phyloP scores from a whole-genome alignment of 2,329 filamentous ascomycete species.

The Diplodia intermedia region DNA sequence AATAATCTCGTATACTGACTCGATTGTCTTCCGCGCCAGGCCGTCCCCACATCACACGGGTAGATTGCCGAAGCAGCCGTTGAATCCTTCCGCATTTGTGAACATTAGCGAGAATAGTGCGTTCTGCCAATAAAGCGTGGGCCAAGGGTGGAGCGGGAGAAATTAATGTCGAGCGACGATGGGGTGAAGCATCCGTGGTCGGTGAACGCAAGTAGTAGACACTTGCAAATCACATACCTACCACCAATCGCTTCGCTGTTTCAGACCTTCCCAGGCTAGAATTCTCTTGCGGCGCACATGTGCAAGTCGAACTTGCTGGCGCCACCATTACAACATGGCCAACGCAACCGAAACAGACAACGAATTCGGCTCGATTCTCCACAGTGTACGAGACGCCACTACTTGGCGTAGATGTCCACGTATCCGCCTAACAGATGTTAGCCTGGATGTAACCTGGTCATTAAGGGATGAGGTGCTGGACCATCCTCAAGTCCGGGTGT shows the following conservation, averaged over 20 bases:
- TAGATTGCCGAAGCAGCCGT: neutral
- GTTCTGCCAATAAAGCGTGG: neutral
- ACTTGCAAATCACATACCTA: neutral
- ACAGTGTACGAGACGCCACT: too few species aligned
- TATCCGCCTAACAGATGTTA: too few species aligned
- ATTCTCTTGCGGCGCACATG: neutral
- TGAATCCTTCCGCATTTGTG: neutral
- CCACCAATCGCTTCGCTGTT: neutral
- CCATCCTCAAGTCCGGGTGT: too few species aligned
- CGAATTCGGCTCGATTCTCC: too few species aligned
- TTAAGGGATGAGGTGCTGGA: too few species aligned
- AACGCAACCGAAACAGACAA: too few species aligned
- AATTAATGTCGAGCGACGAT: too few species aligned
- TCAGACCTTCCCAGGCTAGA: neutral
- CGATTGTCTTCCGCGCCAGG: neutral
- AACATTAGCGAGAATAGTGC: neutral
- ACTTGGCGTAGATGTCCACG: too few species aligned
- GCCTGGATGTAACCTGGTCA: too few species aligned
- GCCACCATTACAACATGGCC: neutral
- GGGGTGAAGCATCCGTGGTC: neutral
- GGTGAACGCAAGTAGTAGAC: neutral
- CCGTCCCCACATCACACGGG: neutral
- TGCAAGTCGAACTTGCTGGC: neutral
- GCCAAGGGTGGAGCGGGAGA: neutral
- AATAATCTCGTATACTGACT: neutral